These are phyloP conservation scores for Salvia sclarea DNA, from an alignment of 305 asterid species.

Conservation along the genomic window DNA sequence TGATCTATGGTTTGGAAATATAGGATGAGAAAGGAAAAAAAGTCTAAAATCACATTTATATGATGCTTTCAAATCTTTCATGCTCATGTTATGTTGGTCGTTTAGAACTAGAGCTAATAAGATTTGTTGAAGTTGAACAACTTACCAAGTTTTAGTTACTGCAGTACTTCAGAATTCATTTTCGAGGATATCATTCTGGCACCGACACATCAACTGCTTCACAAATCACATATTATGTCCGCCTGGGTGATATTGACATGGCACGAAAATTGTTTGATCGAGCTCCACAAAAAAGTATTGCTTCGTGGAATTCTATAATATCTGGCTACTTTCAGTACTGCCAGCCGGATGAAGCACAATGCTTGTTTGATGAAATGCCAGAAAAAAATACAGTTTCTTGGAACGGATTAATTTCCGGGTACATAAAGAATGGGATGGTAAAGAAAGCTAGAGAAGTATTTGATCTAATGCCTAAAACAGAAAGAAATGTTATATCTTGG, in stretches of 20 bases:
- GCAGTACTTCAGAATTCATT: slow-evolving; percentile 34
- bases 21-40: neutral
- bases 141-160: slow-evolving; percentile 27
- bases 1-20: neutral
- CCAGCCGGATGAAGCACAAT: slow-evolving; percentile 50
- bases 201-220: slow-evolving; percentile 38
- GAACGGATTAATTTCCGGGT: slow-evolving; percentile 71
- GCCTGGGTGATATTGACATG: slow-evolving; percentile 54
- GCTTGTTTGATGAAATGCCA: slow-evolving; percentile 59
- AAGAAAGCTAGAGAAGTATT: slow-evolving; percentile 54
- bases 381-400: slow-evolving; percentile 58
- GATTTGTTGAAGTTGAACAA: slow-evolving; percentile 6
- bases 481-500: slow-evolving; percentile 63
- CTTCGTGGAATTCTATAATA: slow-evolving; percentile 63
- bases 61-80: neutral
- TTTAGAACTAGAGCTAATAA: neutral
- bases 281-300: slow-evolving; percentile 44
- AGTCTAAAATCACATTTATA: neutral
- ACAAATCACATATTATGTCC: slow-evolving; percentile 49
- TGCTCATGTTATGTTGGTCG: neutral
- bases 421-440: slow-evolving; percentile 56
- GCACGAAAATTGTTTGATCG: slow-evolving; percentile 55
- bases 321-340: slow-evolving; percentile 53
- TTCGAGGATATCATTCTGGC: slow-evolving; percentile 39
- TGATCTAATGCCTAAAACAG: slow-evolving; percentile 58